Evolutionary conservation across 2,329 filamentous ascomycete genomes (phyloP).

Genomic region (Aspergillus amoenus): DNA sequence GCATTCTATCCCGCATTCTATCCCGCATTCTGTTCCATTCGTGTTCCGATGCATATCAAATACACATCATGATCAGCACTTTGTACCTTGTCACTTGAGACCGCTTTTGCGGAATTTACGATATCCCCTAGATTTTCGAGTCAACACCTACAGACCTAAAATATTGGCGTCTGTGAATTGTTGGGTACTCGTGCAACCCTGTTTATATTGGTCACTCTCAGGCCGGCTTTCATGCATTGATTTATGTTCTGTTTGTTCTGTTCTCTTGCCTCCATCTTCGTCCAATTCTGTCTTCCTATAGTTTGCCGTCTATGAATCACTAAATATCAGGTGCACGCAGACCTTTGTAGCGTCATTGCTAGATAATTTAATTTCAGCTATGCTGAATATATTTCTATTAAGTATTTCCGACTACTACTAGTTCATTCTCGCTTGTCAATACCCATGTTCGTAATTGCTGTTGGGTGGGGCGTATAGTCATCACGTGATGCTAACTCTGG

Average conservation of each 20-base stretch:
- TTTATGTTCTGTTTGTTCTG: conserved; percentile 3
- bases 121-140: conserved; percentile 22
- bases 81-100: conserved; percentile 16
- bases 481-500: conserved; percentile 26
- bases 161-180: conserved; percentile 14
- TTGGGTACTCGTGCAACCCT: conserved; percentile 19
- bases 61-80: conserved; percentile 13
- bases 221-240: conserved; percentile 18
- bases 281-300: background rate
- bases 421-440: too few species aligned
- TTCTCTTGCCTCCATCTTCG: background rate
- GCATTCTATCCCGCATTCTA: too few species aligned
- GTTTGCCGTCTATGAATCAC: background rate
- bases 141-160: conserved; percentile 15
- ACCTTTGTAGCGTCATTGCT: background rate
- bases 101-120: conserved; percentile 21
- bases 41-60: conserved; percentile 14
- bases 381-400: background rate
- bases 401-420: too few species aligned
- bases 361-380: background rate
- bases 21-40: conserved; percentile 5
- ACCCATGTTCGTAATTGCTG: background rate
- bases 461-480: background rate
- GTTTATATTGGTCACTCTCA: conserved; percentile 19
- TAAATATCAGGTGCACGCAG: background rate